Evolutionary conservation across 805 yeast genomes (phyloP), one percentile per base, ranked within the genome.

Genomic region (Starmerella apis): DNA sequence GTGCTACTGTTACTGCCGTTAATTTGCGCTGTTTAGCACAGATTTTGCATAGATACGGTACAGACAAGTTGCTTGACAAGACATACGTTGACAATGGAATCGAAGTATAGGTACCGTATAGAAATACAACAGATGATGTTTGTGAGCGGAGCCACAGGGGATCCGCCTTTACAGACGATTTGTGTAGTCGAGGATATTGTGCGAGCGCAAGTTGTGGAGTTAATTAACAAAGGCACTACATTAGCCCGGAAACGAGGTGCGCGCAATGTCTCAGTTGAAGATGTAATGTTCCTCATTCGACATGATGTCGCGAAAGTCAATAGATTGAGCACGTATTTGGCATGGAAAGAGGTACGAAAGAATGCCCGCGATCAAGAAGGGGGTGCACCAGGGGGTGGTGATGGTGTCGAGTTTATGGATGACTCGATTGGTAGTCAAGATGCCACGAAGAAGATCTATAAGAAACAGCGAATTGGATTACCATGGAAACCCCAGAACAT

Each of bases 121-220:
- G 98, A 92, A 69, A 92, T 92, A 61, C 98, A 92, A 67, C 92
- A 69, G 70, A 92, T 92, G 98, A 92, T 92, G 98, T 92, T 92
- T 71, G 98, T 92, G 49, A 76, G 83, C 49, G 98, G 98, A 2
- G 97, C 92, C 64, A 79, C 92, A 0, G 85, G 84, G 58, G 98
- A 92, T 60, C 94, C 97, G 1, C 95, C 96, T 0, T 75, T 82
- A 14, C 94, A 85, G 56, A 86, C 96, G 0, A 84, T 96, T 0
- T 79, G 90, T n/a, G 68, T 92, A 47, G 86, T 90, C 38, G 98
- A 92, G 63, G 97, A 92, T 62, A 86, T 92, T 42, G 97, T 92
- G 2, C 74, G 94, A 41, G 92, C 92, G 1, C 98, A 92, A 65
- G 97, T 92, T 32, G 81, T 88, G 37, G 96, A 90, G 61, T 79